A percentile compares a stretch with the other conserved stretches of the same genome.
Evolutionary conservation across 441 rosid genomes (phyloP).

Genomic region (Hypseocharis bilobata): DNA sequence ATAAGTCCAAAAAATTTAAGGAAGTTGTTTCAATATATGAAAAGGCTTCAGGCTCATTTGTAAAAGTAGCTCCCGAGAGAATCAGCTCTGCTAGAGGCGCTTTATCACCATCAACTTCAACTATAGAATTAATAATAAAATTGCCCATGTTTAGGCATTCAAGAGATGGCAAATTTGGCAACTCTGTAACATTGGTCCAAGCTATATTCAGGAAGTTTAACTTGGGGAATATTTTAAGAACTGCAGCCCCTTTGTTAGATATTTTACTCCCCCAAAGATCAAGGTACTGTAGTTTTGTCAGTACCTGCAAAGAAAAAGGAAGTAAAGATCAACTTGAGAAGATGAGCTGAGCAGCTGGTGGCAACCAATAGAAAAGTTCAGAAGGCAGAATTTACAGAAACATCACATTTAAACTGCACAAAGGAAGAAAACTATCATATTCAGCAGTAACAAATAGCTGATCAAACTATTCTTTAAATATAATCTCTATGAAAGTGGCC

Average conservation of each 20-base stretch:
- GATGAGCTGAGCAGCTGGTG: neutral
- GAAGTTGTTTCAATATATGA: constrained; percentile 34
- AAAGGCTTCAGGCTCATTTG: constrained; percentile 48
- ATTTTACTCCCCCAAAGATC: constrained; percentile 87
- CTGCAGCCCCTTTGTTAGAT: constrained; percentile 46
- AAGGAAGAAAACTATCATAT: neutral
- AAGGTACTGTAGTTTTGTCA: constrained; percentile 63
- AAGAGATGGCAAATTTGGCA: constrained; percentile 56
- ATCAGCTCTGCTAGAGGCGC: constrained; percentile 50
- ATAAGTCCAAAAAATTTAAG: constrained; percentile 52
- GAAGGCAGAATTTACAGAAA: constrained; percentile 6
- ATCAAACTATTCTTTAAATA: neutral
- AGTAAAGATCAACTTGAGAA: neutral
- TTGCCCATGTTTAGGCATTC: constrained; percentile 72
- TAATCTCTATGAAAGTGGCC: too few relatives aligned
- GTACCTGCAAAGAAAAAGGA: constrained; percentile 36
- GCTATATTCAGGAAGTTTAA: constrained; percentile 69
- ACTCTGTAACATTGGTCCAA: constrained; percentile 57
- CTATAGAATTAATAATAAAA: constrained; percentile 47
- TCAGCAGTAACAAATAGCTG: neutral
- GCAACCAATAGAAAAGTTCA: neutral
- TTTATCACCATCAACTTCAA: constrained; percentile 30
- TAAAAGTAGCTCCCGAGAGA: constrained; percentile 56
- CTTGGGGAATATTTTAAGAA: constrained; percentile 46
- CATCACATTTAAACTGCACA: too few relatives aligned